Base-by-base conservation (phyloP, 495 filamentous ascomycete genomes). In the Podospora anserina region DNA sequence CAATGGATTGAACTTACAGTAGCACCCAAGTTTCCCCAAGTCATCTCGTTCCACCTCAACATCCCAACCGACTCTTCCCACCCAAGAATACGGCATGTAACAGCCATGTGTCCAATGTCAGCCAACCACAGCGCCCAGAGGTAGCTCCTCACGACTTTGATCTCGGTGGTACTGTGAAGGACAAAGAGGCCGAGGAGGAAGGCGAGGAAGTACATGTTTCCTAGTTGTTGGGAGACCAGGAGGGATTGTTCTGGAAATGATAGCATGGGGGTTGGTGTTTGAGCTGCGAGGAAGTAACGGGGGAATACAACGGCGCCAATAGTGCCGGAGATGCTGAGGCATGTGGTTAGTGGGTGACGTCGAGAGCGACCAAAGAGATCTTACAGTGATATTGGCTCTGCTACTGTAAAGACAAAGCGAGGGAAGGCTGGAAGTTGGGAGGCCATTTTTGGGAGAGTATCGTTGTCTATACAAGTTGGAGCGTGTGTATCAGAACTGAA, bases 301-400 rank as follows among this genome's bases (percentile, higher is more conserved):
- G 88, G 80, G 70, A 81, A 70, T 18, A 88, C 68, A 26, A 91
- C 74, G 28, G 89, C 86, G 1, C 77, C 79, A 20, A 87, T 65
- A 66, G 79, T 83, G 39, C 90, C 90, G 0, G 81, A 83, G 63
- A 90, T 88, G 65, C 19, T 54, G 13, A 26, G 58, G 15, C 16
- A 34, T 18, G 16, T 54, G 19, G 19, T 54, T 18, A 20, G 4
- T 23, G 9, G 4, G 16, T 72, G 62, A 65, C 60, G 49, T 61
- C 18, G 18, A 11, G 20, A 11, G 55, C 18, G 20, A 13, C 11
- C n/a, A 28, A 56, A 60, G 27, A 23, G 61, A 30, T 69, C 82
- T 78, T 85, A 90, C 88, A 90, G 81, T 19, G 88, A 87, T 58
- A 92, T 75, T 4, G 90, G 90, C 76, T 93, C 90, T 53, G 91